A percentile compares a stretch with the other conserved stretches of the same genome.
These are phyloP conservation scores for Excoecaria agallocha DNA, from an alignment of 345 rosid genomes.

Conservation along the genomic window DNA sequence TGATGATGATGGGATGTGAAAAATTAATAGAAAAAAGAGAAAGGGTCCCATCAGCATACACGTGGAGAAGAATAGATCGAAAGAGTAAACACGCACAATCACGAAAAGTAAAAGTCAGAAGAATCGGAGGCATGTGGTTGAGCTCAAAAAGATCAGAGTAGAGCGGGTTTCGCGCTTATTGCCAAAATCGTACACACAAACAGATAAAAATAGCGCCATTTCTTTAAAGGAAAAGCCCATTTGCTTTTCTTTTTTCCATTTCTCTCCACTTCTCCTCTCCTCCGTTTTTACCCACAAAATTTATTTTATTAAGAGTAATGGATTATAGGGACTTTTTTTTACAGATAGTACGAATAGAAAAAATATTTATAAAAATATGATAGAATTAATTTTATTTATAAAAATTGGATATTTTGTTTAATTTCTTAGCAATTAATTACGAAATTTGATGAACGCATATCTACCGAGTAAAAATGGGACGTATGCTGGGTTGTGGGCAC, in stretches of 20 bases:
- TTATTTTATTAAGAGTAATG: conserved; percentile 1
- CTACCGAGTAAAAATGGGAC: too few relatives aligned
- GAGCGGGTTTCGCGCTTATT: conserved; percentile 17
- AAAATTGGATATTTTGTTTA: too few relatives aligned
- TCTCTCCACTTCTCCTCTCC: neutral
- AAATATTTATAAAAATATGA: too few relatives aligned
- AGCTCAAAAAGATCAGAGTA: neutral
- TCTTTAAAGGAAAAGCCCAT: conserved; percentile 13
- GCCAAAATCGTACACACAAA: conserved; percentile 18
- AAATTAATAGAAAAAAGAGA: too few relatives aligned
- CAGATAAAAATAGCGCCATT: neutral
- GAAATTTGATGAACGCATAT: too few relatives aligned
- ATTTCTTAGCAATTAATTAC: too few relatives aligned
- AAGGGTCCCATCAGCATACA: conserved; percentile 25
- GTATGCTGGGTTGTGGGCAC: too few relatives aligned
- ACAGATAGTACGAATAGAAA: too few relatives aligned
- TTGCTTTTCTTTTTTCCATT: conserved; percentile 11
- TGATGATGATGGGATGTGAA: neutral
- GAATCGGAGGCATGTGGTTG: conserved; percentile 1
- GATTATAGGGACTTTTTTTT: too few relatives aligned
- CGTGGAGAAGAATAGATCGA: conserved; percentile 14
- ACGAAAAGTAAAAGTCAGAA: conserved; percentile 11
- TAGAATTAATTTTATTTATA: too few relatives aligned
- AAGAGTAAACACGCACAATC: conserved; percentile 29
- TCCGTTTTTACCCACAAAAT: conserved; percentile 15